These are phyloP conservation scores for Brachypodium distachyon DNA, from an alignment of 202 grass and related monocot genomes.

Conservation along the genomic window DNA sequence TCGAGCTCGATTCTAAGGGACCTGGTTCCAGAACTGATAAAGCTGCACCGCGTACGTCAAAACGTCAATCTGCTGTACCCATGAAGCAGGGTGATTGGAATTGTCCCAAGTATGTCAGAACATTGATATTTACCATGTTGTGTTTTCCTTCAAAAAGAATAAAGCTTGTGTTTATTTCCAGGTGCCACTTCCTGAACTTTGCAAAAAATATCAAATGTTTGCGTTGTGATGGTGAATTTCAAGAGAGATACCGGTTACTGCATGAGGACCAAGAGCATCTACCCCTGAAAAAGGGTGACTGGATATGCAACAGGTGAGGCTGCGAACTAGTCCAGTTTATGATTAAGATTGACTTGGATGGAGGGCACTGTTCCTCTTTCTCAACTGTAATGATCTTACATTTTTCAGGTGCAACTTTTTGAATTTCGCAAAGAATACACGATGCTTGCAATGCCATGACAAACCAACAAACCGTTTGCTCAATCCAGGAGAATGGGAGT, in stretches of 20 bases:
- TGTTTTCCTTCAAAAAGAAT: background rate
- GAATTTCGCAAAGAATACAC: slow-evolving; percentile 96
- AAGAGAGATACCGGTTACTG: slow-evolving; percentile 64
- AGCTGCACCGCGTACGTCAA: slow-evolving; percentile 18
- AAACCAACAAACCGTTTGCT: slow-evolving; percentile 72
- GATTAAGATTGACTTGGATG: background rate
- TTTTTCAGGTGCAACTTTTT: slow-evolving; percentile 91
- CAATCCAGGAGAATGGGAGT: slow-evolving; percentile 92
- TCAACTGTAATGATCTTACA: slow-evolving; percentile 12
- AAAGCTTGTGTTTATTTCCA: slow-evolving; percentile 14
- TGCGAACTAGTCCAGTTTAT: background rate
- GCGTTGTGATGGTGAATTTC: slow-evolving; percentile 69
- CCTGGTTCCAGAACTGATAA: slow-evolving; percentile 34
- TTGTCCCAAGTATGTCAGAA: slow-evolving; percentile 70
- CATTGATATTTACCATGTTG: background rate
- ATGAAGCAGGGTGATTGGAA: slow-evolving; percentile 93
- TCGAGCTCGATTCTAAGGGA: slow-evolving; percentile 47
- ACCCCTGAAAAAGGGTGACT: slow-evolving; percentile 96
- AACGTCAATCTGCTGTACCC: slow-evolving; percentile 47
- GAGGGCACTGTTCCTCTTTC: background rate
- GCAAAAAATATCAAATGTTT: slow-evolving; percentile 94
- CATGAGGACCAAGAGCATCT: slow-evolving; percentile 73
- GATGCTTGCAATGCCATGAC: slow-evolving; percentile 84
- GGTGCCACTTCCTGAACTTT: slow-evolving; percentile 96
- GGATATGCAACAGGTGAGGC: slow-evolving; percentile 82